These are phyloP conservation scores for Quercus variabilis DNA, from an alignment of 306 rosid genomes.

Conservation along the genomic window DNA sequence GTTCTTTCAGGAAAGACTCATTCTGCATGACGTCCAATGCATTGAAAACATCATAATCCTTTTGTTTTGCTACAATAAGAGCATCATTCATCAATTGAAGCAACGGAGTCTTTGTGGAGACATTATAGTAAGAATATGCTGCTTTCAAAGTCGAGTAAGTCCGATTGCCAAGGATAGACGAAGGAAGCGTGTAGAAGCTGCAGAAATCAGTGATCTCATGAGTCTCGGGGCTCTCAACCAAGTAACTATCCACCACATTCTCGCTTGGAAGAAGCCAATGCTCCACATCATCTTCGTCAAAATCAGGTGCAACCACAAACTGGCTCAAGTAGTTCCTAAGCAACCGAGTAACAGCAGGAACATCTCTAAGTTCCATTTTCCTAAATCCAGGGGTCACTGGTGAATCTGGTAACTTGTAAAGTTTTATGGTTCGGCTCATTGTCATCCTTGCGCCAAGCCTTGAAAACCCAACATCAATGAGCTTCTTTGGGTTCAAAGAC, in stretches of 20 bases:
- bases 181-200: slow-evolving; percentile 84
- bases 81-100: slow-evolving; percentile 79
- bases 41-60: slow-evolving; percentile 75
- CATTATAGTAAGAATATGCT: slow-evolving; percentile 79
- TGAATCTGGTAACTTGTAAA: slow-evolving; percentile 67
- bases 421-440: slow-evolving; percentile 77
- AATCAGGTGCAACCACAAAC: slow-evolving; percentile 76
- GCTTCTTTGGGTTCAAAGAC: slow-evolving; percentile 84
- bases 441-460: slow-evolving; percentile 92
- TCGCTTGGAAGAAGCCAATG: slow-evolving; percentile 83
- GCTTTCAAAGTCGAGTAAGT: slow-evolving; percentile 72
- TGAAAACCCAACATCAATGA: slow-evolving; percentile 84
- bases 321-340: slow-evolving; percentile 61
- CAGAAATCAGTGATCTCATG: slow-evolving; percentile 71
- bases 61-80: slow-evolving; percentile 67
- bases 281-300: slow-evolving; percentile 74
- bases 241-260: slow-evolving; percentile 68
- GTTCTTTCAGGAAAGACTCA: slow-evolving; percentile 53
- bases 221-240: slow-evolving; percentile 72
- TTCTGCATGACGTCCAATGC: slow-evolving; percentile 86
- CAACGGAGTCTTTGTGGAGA: slow-evolving; percentile 66
- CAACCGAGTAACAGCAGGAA: slow-evolving; percentile 72
- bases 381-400: slow-evolving; percentile 63
- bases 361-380: slow-evolving; percentile 71
- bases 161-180: slow-evolving; percentile 74